These are phyloP conservation scores for Monosporascus sp. DNA, from an alignment of 2,329 filamentous ascomycete species.

Conservation along the genomic window DNA sequence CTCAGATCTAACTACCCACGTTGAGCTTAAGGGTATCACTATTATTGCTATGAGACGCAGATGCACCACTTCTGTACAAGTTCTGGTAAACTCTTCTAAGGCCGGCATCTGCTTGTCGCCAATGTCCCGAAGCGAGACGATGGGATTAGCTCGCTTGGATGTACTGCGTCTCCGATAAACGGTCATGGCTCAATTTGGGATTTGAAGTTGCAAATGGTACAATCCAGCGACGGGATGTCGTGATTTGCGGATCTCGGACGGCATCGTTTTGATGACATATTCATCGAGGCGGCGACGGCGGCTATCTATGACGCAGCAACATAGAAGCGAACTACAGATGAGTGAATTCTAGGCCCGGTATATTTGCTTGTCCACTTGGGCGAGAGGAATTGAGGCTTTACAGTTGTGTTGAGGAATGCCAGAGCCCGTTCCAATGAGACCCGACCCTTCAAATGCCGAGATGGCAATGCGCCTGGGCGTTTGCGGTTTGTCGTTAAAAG, in stretches of 20 bases:
- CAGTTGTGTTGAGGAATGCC: too few relatives aligned
- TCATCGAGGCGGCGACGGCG: neutral
- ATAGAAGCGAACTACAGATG: neutral
- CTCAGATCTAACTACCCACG: too few relatives aligned
- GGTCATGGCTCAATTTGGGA: neutral
- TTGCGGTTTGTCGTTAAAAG: neutral
- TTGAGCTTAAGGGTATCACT: too few relatives aligned
- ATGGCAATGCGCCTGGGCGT: neutral
- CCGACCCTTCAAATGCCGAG: neutral
- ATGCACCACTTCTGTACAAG: too few relatives aligned
- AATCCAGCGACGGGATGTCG: neutral
- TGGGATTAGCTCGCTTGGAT: too few relatives aligned
- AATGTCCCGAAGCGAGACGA: too few relatives aligned
- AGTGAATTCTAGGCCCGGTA: neutral
- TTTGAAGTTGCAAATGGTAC: neutral
- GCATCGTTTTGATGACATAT: neutral
- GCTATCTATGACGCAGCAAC: neutral
- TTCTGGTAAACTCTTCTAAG: too few relatives aligned
- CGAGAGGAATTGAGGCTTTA: too few relatives aligned
- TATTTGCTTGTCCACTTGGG: neutral
- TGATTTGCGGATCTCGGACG: conserved; percentile 2
- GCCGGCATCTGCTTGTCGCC: too few relatives aligned
- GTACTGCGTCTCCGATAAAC: neutral
- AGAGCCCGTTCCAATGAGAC: too few relatives aligned
- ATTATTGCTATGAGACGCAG: too few relatives aligned